These are phyloP conservation scores for Aspergillus hiratsukae DNA, from an alignment of 2,329 filamentous ascomycete species.

Conservation along the genomic window DNA sequence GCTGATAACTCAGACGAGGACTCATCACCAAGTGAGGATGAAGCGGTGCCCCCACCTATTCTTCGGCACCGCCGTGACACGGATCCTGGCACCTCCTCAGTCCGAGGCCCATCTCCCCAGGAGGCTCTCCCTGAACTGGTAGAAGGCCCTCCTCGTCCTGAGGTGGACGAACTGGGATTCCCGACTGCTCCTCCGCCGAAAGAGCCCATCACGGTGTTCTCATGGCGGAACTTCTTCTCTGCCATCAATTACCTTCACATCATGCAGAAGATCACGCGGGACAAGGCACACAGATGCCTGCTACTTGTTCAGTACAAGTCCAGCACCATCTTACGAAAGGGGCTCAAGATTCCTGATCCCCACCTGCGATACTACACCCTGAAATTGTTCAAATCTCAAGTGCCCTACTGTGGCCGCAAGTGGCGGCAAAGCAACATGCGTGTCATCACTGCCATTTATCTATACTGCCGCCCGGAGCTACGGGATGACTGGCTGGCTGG, in stretches of 20 bases:
- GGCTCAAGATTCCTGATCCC: slow-evolving; percentile 83
- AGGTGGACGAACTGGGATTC: slow-evolving; percentile 84
- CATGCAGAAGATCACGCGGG: slow-evolving; percentile 95
- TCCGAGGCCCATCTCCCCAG: slow-evolving; percentile 23
- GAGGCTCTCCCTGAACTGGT: slow-evolving; percentile 19
- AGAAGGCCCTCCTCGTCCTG: slow-evolving; percentile 39
- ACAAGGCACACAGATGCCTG: slow-evolving; percentile 90
- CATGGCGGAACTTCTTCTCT: slow-evolving; percentile 90
- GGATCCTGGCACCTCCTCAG: slow-evolving; percentile 20
- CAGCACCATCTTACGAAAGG: slow-evolving; percentile 84
- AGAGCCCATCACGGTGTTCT: slow-evolving; percentile 78
- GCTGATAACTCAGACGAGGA: slow-evolving; percentile 32
- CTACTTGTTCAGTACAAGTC: slow-evolving; percentile 95
- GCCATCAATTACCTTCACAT: slow-evolving; percentile 92
- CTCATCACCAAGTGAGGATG: slow-evolving; percentile 53
- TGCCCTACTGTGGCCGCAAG: slow-evolving; percentile 95
- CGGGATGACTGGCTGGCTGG: slow-evolving; percentile 91
- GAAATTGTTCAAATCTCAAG: slow-evolving; percentile 97
- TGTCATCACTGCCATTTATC: slow-evolving; percentile 93
- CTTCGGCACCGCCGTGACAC: slow-evolving; percentile 49
- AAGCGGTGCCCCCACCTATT: slow-evolving; percentile 81
- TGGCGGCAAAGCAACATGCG: slow-evolving; percentile 99
- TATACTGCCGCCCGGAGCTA: slow-evolving; percentile 87
- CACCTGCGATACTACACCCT: slow-evolving; percentile 88
- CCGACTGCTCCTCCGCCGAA: slow-evolving; percentile 64